Percentiles rank a stretch among this genome's conserved stretches.
These are phyloP conservation scores for Saturnispora bothae DNA, from an alignment of 805 yeast species.

Conservation along the genomic window DNA sequence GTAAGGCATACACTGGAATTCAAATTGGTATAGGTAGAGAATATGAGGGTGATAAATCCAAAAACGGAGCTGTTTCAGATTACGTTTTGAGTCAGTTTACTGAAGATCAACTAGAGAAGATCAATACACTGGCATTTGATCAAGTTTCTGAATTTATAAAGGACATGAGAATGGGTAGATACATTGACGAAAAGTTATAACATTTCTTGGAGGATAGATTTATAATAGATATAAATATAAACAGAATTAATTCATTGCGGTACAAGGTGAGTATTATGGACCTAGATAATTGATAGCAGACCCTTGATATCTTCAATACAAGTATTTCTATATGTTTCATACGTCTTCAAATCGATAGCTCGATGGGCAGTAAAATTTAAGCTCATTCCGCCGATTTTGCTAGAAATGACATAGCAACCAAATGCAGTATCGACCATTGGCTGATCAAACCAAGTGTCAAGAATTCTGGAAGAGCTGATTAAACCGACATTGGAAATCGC, in stretches of 20 bases:
- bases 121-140: slow-evolving; percentile 34
- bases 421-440: slow-evolving; percentile 11
- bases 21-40: slow-evolving; percentile 76
- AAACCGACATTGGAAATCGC: slow-evolving; percentile 11
- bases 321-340: neutral
- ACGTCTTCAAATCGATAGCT: neutral
- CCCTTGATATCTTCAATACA: too few relatives aligned
- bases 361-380: slow-evolving; percentile 1
- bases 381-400: neutral
- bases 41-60: slow-evolving; percentile 26
- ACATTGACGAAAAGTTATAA: slow-evolving; percentile 18
- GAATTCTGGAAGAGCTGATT: neutral
- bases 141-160: slow-evolving; percentile 30
- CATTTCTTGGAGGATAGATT: too few relatives aligned
- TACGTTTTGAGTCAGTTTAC: slow-evolving; percentile 54
- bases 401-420: slow-evolving; percentile 6
- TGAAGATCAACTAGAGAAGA: slow-evolving; percentile 31
- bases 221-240: too few relatives aligned
- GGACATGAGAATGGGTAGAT: slow-evolving; percentile 23
- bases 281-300: too few relatives aligned
- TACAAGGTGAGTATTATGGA: too few relatives aligned
- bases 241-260: too few relatives aligned
- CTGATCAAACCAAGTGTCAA: slow-evolving; percentile 10
- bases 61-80: slow-evolving; percentile 35
- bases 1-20: slow-evolving; percentile 49